Percentiles rank a stretch among this genome's conserved stretches.
Evolutionary conservation across 2,329 filamentous ascomycete species (phyloP).

Genomic region (Hypoxylon sp.): DNA sequence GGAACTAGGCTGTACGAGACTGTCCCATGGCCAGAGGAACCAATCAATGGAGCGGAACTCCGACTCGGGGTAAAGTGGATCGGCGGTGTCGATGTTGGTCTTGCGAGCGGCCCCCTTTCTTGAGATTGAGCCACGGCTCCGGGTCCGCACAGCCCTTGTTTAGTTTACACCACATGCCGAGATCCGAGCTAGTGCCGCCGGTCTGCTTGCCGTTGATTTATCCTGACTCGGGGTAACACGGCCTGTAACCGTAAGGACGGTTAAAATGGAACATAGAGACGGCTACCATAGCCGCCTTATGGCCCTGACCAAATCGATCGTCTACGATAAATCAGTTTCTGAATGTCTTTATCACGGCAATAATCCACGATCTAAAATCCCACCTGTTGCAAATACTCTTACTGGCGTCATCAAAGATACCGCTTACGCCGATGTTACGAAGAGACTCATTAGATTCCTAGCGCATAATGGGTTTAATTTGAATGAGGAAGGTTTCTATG

Average conservation of each 20-base stretch:
- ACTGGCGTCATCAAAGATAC: no score
- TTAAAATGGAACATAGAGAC: constrained; percentile 29
- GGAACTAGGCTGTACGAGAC: constrained; percentile 13
- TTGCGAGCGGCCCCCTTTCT: constrained; percentile 24
- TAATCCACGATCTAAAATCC: no score
- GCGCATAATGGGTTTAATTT: no score
- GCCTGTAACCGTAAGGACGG: constrained; percentile 18
- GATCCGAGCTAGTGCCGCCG: constrained; percentile 14
- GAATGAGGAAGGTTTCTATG: no score
- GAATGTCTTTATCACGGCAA: no score
- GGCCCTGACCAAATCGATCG: constrained; percentile 20
- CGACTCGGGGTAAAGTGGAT: constrained; percentile 10
- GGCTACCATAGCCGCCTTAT: constrained; percentile 21
- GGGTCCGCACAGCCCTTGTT: constrained; percentile 16
- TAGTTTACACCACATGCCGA: constrained; percentile 7
- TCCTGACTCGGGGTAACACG: constrained; percentile 26
- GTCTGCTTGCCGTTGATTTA: constrained; percentile 19
- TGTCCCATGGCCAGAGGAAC: constrained; percentile 30
- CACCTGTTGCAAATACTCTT: no score
- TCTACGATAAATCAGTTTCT: constrained; percentile 3
- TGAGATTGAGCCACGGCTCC: constrained; percentile 12
- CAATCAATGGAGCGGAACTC: constrained; percentile 30
- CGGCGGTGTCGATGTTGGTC: constrained; percentile 22
- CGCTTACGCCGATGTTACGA: no score
- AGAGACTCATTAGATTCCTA: no score